Conservation (phyloP, 2,329 filamentous ascomycete species). For the Calonectria honghensis region DNA sequence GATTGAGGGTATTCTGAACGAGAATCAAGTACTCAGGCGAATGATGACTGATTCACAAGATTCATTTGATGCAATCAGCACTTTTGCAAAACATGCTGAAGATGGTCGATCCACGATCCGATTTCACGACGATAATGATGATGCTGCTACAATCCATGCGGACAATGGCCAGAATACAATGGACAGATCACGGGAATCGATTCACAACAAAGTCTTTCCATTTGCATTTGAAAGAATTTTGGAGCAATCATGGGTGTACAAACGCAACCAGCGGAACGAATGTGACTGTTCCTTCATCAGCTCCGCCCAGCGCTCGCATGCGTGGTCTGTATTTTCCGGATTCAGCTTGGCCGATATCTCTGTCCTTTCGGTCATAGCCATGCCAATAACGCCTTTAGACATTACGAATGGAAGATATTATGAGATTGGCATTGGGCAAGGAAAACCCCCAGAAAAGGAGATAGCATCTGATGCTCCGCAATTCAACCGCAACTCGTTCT, state of each 20-base stretch:
- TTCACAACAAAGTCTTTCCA: background rate
- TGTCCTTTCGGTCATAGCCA: background rate
- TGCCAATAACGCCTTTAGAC: background rate
- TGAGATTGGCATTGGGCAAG: background rate
- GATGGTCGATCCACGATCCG: background rate
- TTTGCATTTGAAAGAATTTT: background rate
- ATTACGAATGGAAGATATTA: background rate
- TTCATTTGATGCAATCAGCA: background rate
- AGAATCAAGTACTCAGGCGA: background rate
- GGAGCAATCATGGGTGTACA: background rate
- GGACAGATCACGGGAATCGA: too few species aligned
- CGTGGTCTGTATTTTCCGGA: background rate
- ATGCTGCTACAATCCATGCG: background rate
- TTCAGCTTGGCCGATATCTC: background rate
- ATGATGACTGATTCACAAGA: background rate
- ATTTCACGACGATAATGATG: background rate
- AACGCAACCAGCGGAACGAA: background rate
- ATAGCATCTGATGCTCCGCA: background rate
- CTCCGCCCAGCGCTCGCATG: background rate
- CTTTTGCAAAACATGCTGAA: background rate
- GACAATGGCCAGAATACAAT: too few species aligned
- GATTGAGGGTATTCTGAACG: background rate
- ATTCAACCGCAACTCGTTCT: background rate
- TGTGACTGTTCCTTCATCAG: background rate
- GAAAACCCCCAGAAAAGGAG: background rate